phyloP scores from a whole-genome alignment of 352 stramenopile species.

The Pythium plurisporium region DNA sequence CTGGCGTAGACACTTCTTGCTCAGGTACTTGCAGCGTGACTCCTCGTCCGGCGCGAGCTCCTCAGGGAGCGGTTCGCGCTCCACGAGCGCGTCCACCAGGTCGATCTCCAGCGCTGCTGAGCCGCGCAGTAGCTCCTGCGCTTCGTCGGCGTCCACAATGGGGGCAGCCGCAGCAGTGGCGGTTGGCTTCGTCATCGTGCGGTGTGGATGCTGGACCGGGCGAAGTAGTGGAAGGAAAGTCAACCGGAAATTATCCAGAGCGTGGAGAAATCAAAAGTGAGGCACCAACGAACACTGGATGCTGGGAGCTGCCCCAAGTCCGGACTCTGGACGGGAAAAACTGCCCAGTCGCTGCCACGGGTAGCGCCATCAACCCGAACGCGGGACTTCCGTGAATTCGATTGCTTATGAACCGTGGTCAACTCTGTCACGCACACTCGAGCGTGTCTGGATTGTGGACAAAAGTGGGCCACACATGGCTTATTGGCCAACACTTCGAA shows the following conservation, averaged over 20 bases:
- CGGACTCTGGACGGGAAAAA: neutral
- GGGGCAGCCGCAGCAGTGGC: too few species aligned
- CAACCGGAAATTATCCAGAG: neutral
- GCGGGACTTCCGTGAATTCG: neutral
- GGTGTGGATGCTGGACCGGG: neutral
- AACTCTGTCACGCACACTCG: neutral
- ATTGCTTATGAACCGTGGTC: conserved; percentile 4
- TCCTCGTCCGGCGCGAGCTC: conserved; percentile 19
- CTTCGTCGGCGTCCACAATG: neutral
- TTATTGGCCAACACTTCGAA: neutral
- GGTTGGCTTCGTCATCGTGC: conserved; percentile 10
- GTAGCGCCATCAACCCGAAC: neutral
- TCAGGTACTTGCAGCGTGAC: conserved; percentile 33
- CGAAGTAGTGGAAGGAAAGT: neutral
- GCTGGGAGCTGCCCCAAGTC: neutral
- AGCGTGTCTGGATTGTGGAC: neutral
- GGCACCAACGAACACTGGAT: neutral
- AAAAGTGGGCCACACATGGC: neutral
- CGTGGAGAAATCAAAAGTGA: conserved; percentile 5
- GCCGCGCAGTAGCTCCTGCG: conserved; percentile 7
- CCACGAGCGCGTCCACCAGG: conserved; percentile 13
- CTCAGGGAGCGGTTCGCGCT: conserved; percentile 19
- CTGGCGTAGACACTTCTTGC: conserved; percentile 21
- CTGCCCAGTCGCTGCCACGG: neutral
- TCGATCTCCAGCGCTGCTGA: conserved; percentile 13